These are phyloP conservation scores for Penicillium coffeae DNA, from an alignment of 495 filamentous ascomycete species.

Conservation along the genomic window DNA sequence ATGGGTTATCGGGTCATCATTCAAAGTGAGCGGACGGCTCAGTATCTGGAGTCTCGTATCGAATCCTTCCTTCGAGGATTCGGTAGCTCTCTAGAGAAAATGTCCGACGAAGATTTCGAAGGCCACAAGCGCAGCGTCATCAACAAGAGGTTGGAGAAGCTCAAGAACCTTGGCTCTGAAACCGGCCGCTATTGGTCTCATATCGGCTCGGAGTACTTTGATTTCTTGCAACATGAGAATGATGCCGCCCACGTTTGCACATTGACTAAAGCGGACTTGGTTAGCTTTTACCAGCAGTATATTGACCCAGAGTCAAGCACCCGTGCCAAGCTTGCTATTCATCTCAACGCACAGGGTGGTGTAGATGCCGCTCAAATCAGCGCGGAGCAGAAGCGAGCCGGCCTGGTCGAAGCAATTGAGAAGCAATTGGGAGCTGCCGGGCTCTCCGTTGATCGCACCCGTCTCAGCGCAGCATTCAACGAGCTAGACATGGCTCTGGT, in stretches of 20 bases:
- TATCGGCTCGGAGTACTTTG: conserved; percentile 79
- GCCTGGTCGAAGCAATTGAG: conserved; percentile 45
- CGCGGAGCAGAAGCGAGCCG: conserved; percentile 50
- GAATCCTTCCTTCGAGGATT: conserved; percentile 74
- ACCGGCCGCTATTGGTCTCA: conserved; percentile 77
- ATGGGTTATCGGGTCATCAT: conserved; percentile 88
- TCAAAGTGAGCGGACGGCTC: conserved; percentile 81
- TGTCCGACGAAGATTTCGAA: conserved; percentile 84
- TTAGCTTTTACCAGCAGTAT: conserved; percentile 74
- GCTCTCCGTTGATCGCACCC: conserved; percentile 40
- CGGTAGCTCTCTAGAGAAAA: conserved; percentile 60
- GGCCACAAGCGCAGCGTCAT: conserved; percentile 86
- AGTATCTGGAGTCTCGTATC: conserved; percentile 82
- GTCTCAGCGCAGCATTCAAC: conserved; percentile 42
- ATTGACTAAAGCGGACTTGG: conserved; percentile 72
- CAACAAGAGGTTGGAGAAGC: conserved; percentile 82
- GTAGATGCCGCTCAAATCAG: conserved; percentile 28
- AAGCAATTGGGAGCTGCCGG: conserved; percentile 52
- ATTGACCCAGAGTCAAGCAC: conserved; percentile 68
- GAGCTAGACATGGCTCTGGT: conserved; percentile 43
- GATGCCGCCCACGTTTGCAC: conserved; percentile 72
- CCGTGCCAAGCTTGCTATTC: conserved; percentile 77
- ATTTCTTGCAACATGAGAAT: conserved; percentile 76
- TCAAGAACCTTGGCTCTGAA: conserved; percentile 89
- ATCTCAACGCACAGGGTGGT: conserved; percentile 71